These are phyloP conservation scores for Spongiforma sp. DNA, from an alignment of 1,284 basidiomycete genomes.

Conservation along the genomic window DNA sequence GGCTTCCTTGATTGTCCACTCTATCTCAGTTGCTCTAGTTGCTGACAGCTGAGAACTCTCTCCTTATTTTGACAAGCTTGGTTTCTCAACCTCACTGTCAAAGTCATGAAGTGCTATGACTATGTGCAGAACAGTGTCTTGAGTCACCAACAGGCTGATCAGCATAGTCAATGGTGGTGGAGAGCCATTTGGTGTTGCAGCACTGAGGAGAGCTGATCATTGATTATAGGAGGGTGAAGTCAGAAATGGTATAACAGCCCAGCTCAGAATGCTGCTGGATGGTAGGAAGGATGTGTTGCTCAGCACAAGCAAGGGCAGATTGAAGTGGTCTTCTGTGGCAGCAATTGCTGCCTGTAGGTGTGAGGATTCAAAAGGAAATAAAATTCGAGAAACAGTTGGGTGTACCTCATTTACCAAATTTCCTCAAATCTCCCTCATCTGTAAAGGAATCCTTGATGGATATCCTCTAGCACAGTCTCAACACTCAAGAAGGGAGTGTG, in stretches of 20 bases:
- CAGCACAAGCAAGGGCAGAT: background rate
- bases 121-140: background rate
- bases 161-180: background rate
- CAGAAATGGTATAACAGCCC: background rate
- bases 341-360: background rate
- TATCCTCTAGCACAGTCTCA: too few species aligned
- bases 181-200: background rate
- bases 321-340: background rate
- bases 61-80: too few species aligned
- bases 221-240: background rate
- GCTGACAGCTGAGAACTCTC: too few species aligned
- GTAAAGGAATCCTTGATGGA: too few species aligned
- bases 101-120: background rate
- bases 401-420: background rate
- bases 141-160: background rate
- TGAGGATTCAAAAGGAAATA: background rate
- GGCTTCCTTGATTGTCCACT: too few species aligned
- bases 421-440: background rate
- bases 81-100: too few species aligned
- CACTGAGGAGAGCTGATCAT: background rate
- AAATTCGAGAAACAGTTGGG: background rate
- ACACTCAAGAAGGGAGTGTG: too few species aligned
- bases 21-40: too few species aligned
- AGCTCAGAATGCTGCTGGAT: background rate
- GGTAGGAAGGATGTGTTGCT: background rate